These are phyloP conservation scores for Boletus smithii DNA, from an alignment of 1,284 basidiomycete genomes.

Conservation along the genomic window DNA sequence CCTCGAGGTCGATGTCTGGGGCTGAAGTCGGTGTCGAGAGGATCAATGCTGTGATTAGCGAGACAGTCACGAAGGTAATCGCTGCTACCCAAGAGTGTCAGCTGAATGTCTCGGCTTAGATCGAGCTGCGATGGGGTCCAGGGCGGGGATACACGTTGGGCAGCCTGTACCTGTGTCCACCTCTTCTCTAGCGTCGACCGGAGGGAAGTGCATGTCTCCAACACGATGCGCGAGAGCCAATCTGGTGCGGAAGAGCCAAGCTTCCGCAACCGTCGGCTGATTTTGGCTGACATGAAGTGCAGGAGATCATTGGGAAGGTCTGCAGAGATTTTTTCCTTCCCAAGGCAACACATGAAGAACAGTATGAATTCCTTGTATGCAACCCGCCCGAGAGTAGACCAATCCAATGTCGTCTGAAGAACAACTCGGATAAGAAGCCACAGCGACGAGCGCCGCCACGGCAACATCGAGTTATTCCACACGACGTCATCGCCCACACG, in stretches of 20 bases:
- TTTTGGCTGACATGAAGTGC: too few relatives aligned
- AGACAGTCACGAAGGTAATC: conserved; percentile 22
- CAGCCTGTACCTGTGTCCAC: conserved; percentile 9
- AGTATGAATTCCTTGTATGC: conserved; percentile 48
- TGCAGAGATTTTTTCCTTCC: conserved; percentile 18
- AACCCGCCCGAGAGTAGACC: conserved; percentile 11
- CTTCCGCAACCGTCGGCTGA: too few relatives aligned
- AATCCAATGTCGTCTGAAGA: conserved; percentile 40
- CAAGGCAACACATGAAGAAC: conserved; percentile 36
- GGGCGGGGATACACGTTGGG: conserved; percentile 16
- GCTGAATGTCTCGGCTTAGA: conserved; percentile 25
- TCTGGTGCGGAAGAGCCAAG: conserved; percentile 16
- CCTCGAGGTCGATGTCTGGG: conserved; percentile 7
- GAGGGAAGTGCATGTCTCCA: conserved; percentile 1
- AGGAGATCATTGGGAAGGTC: conserved; percentile 31
- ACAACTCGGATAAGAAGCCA: conserved; percentile 38
- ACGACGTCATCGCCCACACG: conserved; percentile 35
- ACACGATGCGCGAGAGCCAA: conserved; percentile 7
- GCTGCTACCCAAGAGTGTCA: conserved; percentile 30
- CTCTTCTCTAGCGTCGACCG: conserved; percentile 7
- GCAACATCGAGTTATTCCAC: conserved; percentile 20
- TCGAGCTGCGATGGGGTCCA: conserved; percentile 28
- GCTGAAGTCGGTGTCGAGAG: conserved; percentile 7
- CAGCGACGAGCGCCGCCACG: conserved; percentile 39
- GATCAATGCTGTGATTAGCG: background rate